Conservation (phyloP, 1,284 basidiomycete species). For the Puccinia polysora region DNA sequence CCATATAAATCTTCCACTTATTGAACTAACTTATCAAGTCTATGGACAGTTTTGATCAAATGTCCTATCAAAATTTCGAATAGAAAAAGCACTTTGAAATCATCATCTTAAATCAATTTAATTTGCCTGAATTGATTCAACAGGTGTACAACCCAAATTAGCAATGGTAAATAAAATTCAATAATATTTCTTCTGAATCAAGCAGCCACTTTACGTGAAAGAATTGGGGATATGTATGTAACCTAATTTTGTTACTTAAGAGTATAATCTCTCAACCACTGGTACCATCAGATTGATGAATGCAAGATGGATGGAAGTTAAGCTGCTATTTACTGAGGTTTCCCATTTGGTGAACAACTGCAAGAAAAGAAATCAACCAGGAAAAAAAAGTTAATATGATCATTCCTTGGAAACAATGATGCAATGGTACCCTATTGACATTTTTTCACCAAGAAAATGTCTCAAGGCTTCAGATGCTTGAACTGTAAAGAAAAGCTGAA, state of each 20-base stretch:
- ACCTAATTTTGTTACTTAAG: background rate
- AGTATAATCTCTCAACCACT: background rate
- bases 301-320: background rate
- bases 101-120: too few relatives aligned
- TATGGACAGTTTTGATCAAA: background rate
- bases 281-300: slow-evolving; percentile 1
- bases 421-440: background rate
- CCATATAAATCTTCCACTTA: too few relatives aligned
- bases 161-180: background rate
- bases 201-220: background rate
- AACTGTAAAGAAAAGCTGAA: slow-evolving; percentile 5
- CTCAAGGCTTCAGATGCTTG: slow-evolving; percentile 7
- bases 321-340: background rate
- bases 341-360: slow-evolving; percentile 22
- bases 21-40: background rate
- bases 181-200: background rate
- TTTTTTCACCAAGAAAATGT: slow-evolving; percentile 12
- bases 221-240: background rate
- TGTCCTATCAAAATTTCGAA: background rate
- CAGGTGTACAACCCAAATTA: background rate
- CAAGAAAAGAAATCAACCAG: background rate
- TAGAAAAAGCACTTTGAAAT: slow-evolving; percentile 9
- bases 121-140: background rate
- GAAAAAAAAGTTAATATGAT: background rate
- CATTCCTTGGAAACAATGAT: background rate